Evolutionary conservation across 805 yeast genomes (phyloP).

Genomic region (Henningerozyma blattae): DNA sequence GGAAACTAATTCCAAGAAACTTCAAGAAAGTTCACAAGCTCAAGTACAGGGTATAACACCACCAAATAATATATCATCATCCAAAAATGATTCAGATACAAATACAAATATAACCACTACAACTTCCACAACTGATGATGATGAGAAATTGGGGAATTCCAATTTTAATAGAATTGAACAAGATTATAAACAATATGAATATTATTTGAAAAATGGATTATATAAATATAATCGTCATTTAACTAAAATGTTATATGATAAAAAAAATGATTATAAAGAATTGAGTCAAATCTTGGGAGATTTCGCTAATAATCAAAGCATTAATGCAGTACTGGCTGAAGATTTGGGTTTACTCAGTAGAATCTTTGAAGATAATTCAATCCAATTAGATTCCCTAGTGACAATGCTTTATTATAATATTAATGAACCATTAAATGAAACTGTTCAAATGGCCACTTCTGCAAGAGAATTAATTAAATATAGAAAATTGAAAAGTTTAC

Average conservation of each 20-base stretch:
- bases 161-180: conserved; percentile 16
- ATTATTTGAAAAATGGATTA: conserved; percentile 14
- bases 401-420: conserved; percentile 22
- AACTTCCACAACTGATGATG: neutral
- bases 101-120: too few relatives aligned
- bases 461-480: conserved; percentile 21
- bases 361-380: conserved; percentile 15
- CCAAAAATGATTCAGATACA: too few relatives aligned
- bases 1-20: too few relatives aligned
- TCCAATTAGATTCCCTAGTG: conserved; percentile 16
- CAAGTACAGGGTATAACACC: too few relatives aligned
- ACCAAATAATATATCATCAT: too few relatives aligned
- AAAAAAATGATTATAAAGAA: conserved; percentile 16
- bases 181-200: conserved; percentile 20
- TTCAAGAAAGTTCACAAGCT: too few relatives aligned
- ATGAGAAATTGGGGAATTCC: conserved; percentile 6
- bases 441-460: conserved; percentile 21
- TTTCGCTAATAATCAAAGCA: conserved; percentile 12
- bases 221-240: conserved; percentile 20
- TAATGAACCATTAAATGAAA: conserved; percentile 23
- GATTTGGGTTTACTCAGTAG: conserved; percentile 18
- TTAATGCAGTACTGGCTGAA: conserved; percentile 17
- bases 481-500: conserved; percentile 20
- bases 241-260: conserved; percentile 15
- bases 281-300: conserved; percentile 17